Base-by-base conservation (phyloP, 306 rosid species). In the Spatholobus suberectus region DNA sequence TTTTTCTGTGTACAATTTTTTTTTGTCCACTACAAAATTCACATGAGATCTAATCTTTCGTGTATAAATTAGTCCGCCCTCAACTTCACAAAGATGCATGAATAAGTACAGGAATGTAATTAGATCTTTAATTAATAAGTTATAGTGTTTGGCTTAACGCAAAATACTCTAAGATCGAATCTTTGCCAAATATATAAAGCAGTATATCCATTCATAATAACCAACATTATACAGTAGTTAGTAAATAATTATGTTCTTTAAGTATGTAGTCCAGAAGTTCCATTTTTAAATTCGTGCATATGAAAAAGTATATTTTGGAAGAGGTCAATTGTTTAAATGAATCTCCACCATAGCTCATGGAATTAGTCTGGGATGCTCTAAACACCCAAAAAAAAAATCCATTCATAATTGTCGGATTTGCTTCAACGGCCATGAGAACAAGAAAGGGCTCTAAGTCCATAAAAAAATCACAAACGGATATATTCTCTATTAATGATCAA, bases 401-500 rank as follows among this genome's bases (percentile, higher is more conserved):
- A 24, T 40, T 15, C 43, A 76, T 59, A 61, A 26, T 41, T 37
- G 20, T 46, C 10, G 14, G 40, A 35, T 66, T 27, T 61, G 66
- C 34, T 49, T 66, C 75, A 78, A 65, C 74, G 51, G 47, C 5
- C 37, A 6, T 65, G 75, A 18, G 75, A 65, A 47, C n/a, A n/a
- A n/a, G n/a, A n/a, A n/a, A n/a, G n/a, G n/a, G n/a, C n/a, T n/a
- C n/a, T n/a, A n/a, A n/a, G n/a, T n/a, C 37, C 46, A 65, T 35
- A 14, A 58, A 55, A 15, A 78, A 59, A 78, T 49, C 7, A 37
- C 7, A 49, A 66, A 66, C 26, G 40, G 38, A 49, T 78, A 65
- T 29, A 78, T 78, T 63, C 52, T 66, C 52, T 32, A 32, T 12
- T 14, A 20, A 63, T 6, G 38, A 29, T 47, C n/a, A 46, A 63